Base-by-base conservation (phyloP, 495 filamentous ascomycete genomes). In the Pseudomonodictys pantanalensis region DNA sequence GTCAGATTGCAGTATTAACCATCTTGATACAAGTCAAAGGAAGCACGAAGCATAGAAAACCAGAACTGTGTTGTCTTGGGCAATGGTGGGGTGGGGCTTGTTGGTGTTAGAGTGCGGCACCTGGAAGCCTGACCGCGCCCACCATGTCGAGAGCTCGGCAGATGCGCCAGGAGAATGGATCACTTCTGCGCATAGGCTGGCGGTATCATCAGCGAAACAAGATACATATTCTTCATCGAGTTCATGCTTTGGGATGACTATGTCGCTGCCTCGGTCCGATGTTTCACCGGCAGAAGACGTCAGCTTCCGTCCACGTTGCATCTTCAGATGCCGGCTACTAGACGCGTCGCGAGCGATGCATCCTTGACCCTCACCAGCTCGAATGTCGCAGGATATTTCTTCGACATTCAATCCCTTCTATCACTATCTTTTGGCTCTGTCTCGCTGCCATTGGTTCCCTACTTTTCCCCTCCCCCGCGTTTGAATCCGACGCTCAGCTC, bases 261-360 rank as follows among this genome's bases (percentile, higher is more conserved):
- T n/a, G n/a, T n/a, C n/a, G n/a, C n/a, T n/a, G n/a, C n/a, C n/a
- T n/a, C 38, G 38, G 38, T 41, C 15, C 15, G 20, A 41, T 18
- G 38, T 41, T 18, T 12, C 15, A 3, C 38, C 38, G 38, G 20
- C 4, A 41, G 43, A 4, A 29, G 45, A 50, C 44, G 55, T 58
- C 44, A 50, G 32, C 45, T 42, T 56, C 54, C 45, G 29, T 58
- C 55, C 55, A 58, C 55, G 55, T 58, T 38, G 30, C 55, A 42
- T 58, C 55, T 58, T 58, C 32, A 58, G 46, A 51, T 20, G 45
- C 23, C 32, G 51, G n/a, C n/a, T n/a, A 55, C 32, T 55, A 28
- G 52, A 23, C 52, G 55, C n/a, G 33, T 22, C 45, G 55, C 55
- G 32, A 58, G 25, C n/a, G n/a, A n/a, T 55, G 24, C 15, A 50